Percentiles rank a stretch among this genome's conserved stretches.
Conservation (phyloP, 352 stramenopile species). For the Phytophthora sp. region DNA sequence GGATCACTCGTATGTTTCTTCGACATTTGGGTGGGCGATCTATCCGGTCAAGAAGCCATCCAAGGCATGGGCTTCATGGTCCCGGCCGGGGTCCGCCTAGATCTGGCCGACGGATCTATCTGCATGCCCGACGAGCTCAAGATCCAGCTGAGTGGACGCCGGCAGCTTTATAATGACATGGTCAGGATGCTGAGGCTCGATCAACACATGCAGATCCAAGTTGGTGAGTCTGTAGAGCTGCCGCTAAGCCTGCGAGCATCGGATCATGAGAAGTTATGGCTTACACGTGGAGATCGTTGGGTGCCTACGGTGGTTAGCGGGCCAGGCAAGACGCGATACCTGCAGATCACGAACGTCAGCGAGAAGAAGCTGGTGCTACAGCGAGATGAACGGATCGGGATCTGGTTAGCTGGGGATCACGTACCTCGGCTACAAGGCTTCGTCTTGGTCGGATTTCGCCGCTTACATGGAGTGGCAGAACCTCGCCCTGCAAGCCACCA, state of each 20-base stretch:
- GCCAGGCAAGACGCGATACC: not conserved
- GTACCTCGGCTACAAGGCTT: constrained; percentile 10
- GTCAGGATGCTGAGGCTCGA: no score
- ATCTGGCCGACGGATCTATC: constrained; percentile 9
- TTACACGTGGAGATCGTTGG: not conserved
- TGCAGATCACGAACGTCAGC: constrained; percentile 12
- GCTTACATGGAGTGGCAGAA: constrained; percentile 6
- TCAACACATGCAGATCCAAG: not conserved
- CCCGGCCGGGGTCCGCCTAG: constrained; percentile 4
- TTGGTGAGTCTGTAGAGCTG: not conserved
- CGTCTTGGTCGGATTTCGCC: not conserved
- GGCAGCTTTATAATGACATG: not conserved
- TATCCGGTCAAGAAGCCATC: constrained; percentile 11
- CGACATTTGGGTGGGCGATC: constrained; percentile 9
- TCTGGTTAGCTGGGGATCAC: constrained; percentile 1
- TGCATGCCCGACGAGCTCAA: constrained; percentile 17
- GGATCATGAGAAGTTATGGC: constrained; percentile 8
- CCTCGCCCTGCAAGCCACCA: not conserved
- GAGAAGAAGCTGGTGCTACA: not conserved
- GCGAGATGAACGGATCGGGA: not conserved
- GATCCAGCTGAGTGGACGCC: not conserved
- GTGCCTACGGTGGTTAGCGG: not conserved
- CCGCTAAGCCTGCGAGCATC: not conserved
- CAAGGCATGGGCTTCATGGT: constrained; percentile 28
- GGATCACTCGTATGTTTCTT: constrained; percentile 18